Evolutionary conservation across 306 rosid species (phyloP).

Genomic region (Castanea sativa): DNA sequence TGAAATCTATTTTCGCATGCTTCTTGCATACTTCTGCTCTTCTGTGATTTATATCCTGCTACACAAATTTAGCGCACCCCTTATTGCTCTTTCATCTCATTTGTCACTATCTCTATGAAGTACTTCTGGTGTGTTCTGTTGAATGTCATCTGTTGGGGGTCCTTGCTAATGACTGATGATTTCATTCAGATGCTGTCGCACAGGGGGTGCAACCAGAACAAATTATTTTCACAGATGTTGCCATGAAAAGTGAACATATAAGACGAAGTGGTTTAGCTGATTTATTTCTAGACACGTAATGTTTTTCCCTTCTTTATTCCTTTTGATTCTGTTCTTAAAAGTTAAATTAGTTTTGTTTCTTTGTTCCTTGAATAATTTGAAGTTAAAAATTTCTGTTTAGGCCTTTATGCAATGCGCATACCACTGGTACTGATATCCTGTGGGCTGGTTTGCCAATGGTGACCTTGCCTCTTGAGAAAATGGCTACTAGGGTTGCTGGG

Average conservation of each 20-base stretch:
- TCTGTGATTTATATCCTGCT: no score
- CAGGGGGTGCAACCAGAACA: slow-evolving; percentile 94
- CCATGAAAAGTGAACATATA: slow-evolving; percentile 93
- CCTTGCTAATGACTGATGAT: background rate
- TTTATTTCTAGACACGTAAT: slow-evolving; percentile 91
- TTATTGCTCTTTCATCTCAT: no score
- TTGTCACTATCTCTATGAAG: no score
- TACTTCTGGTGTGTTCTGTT: no score
- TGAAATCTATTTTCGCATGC: background rate
- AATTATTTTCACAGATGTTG: slow-evolving; percentile 95
- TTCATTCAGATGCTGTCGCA: slow-evolving; percentile 69
- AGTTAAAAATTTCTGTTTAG: slow-evolving; percentile 25
- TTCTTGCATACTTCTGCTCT: background rate
- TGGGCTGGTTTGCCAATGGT: slow-evolving; percentile 99
- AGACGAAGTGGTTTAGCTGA: slow-evolving; percentile 94
- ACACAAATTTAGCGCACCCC: no score
- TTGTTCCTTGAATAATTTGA: no score
- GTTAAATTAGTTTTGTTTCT: no score
- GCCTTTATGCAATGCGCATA: slow-evolving; percentile 99
- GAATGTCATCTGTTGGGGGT: no score
- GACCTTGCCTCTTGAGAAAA: slow-evolving; percentile 92
- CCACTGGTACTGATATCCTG: slow-evolving; percentile 92
- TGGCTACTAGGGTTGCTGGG: slow-evolving; percentile 99
- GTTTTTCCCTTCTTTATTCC: background rate
- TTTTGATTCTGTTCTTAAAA: no score